A percentile compares a stretch with the other conserved stretches of the same genome.
Conservation (phyloP, 2,329 filamentous ascomycete species). For the Corinectria fuckeliana region DNA sequence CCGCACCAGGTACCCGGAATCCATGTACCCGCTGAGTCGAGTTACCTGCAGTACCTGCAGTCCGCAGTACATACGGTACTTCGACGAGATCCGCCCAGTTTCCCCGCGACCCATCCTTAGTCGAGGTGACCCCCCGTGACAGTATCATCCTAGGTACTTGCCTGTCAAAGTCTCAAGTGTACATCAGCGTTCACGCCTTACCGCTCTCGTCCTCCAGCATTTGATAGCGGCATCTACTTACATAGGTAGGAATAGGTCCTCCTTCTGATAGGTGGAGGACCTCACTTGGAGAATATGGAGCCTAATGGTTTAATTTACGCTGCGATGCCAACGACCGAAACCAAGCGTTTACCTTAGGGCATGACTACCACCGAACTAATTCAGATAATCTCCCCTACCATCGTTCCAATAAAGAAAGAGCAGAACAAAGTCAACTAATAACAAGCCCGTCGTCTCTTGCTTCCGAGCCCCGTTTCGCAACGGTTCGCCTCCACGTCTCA, state of each 20-base stretch:
- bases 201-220: background rate
- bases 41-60: background rate
- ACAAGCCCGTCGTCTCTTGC: constrained; percentile 23
- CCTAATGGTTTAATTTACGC: background rate
- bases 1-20: background rate
- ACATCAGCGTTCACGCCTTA: background rate
- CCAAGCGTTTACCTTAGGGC: constrained; percentile 39
- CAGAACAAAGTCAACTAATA: constrained; percentile 27
- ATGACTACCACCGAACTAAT: constrained; percentile 39
- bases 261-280: too few species aligned
- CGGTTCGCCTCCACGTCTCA: constrained; percentile 21
- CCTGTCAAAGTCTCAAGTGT: background rate
- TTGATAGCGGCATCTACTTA: background rate
- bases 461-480: constrained; percentile 22
- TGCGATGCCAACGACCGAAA: constrained; percentile 28
- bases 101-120: background rate
- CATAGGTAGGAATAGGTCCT: background rate
- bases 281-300: background rate
- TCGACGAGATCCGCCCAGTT: background rate
- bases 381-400: constrained; percentile 31
- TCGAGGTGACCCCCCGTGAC: background rate
- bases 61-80: background rate
- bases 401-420: constrained; percentile 18
- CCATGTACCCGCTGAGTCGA: background rate
- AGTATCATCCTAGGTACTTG: background rate